Percentiles rank a stretch among this genome's conserved stretches.
Evolutionary conservation across 805 yeast species (phyloP).

Genomic region (Tetrapisispora pingtungensis): DNA sequence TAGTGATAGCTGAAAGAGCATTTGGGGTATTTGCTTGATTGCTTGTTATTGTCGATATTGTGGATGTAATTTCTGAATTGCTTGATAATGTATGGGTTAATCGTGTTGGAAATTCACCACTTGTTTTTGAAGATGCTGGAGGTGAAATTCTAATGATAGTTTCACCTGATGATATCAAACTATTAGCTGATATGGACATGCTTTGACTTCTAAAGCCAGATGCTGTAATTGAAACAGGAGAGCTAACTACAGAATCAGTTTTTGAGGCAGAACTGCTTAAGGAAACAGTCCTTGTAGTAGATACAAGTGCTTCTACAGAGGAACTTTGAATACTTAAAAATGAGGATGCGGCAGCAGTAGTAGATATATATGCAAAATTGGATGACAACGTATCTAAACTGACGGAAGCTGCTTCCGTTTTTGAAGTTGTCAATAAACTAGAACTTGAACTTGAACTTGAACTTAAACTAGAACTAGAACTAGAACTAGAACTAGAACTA

Average conservation of each 20-base stretch:
- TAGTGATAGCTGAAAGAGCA: neutral
- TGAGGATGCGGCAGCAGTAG: neutral
- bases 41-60: too few species aligned
- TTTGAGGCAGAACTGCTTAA: neutral
- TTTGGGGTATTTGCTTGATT: too few species aligned
- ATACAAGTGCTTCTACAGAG: neutral
- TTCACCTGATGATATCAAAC: neutral
- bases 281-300: neutral
- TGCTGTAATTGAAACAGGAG: too few species aligned
- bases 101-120: too few species aligned
- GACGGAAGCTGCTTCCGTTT: neutral
- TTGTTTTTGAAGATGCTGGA: neutral
- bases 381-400: neutral
- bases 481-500: neutral
- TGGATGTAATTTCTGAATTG: too few species aligned
- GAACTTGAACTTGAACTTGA: neutral
- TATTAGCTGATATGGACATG: neutral
- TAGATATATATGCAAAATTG: neutral
- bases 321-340: neutral
- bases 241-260: too few species aligned
- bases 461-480: neutral
- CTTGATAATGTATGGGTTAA: too few species aligned
- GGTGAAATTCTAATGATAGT: neutral
- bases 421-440: too few species aligned
- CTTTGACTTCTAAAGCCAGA: too few species aligned